Evolutionary conservation across 2,329 filamentous ascomycete genomes (phyloP).

Genomic region (Sclerotinia nivalis): DNA sequence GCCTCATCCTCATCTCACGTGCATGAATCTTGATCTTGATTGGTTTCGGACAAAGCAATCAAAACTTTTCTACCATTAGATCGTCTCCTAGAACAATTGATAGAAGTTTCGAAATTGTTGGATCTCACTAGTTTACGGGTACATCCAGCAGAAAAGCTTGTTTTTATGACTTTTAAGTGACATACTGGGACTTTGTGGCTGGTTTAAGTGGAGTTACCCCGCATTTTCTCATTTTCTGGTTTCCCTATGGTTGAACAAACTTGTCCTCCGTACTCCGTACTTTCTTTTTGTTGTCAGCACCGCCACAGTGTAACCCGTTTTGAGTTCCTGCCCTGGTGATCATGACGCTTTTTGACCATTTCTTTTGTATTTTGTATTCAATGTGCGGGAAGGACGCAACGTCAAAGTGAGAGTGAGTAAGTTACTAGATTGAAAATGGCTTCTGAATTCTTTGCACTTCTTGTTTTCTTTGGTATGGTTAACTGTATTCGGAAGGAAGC

Average conservation of each 20-base stretch:
- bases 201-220: not conserved
- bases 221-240: not conserved
- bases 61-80: not conserved
- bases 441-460: not conserved
- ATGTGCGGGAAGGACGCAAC: not conserved
- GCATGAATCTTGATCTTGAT: slow-evolving; percentile 3
- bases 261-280: no score
- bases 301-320: slow-evolving; percentile 16
- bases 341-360: not conserved
- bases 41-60: not conserved
- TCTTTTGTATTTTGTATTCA: not conserved
- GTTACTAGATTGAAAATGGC: not conserved
- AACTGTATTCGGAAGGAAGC: slow-evolving; percentile 1
- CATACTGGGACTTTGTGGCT: slow-evolving; percentile 7
- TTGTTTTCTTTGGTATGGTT: slow-evolving; percentile 11
- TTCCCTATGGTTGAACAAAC: not conserved
- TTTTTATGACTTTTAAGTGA: slow-evolving; percentile 11
- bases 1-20: not conserved
- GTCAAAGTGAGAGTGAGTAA: not conserved
- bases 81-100: not conserved
- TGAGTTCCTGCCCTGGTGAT: not conserved
- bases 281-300: not conserved
- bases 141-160: slow-evolving; percentile 13
- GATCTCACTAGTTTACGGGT: not conserved
- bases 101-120: not conserved